Evolutionary conservation across 441 rosid genomes (phyloP).

Genomic region (Oxalis stricta): DNA sequence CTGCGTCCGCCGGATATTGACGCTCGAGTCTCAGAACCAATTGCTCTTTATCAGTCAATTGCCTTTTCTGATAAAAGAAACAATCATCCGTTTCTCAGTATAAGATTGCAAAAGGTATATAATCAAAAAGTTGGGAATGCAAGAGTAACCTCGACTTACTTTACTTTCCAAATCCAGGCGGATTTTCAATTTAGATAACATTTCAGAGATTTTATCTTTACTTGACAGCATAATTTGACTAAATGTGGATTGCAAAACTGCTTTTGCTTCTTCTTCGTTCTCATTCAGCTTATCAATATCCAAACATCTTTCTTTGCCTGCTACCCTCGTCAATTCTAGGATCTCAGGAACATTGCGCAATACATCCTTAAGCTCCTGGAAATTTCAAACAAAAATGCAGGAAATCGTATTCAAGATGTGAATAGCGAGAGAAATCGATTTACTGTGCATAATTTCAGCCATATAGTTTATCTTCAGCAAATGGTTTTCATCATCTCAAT

Average conservation of each 20-base stretch:
- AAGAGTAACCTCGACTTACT: slow-evolving; percentile 4
- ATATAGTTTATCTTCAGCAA: too few species aligned
- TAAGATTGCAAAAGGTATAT: too few species aligned
- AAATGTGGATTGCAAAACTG: slow-evolving; percentile 15
- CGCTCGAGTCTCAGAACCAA: slow-evolving; percentile 20
- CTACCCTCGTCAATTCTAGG: slow-evolving; percentile 14
- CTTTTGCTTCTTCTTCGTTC: slow-evolving; percentile 11
- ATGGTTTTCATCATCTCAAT: too few species aligned
- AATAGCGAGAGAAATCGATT: neutral
- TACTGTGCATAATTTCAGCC: neutral
- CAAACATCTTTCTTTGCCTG: slow-evolving; percentile 5
- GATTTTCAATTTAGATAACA: slow-evolving; percentile 12
- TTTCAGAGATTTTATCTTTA: slow-evolving; percentile 8
- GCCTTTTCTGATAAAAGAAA: slow-evolving; percentile 15
- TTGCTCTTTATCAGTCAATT: slow-evolving; percentile 22
- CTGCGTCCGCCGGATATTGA: slow-evolving; percentile 25
- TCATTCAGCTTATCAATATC: slow-evolving; percentile 4
- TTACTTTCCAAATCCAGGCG: slow-evolving; percentile 14
- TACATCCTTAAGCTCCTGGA: slow-evolving; percentile 24
- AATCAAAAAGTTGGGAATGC: neutral
- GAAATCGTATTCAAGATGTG: too few species aligned
- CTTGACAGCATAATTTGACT: slow-evolving; percentile 18
- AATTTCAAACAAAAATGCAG: neutral
- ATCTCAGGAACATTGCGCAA: slow-evolving; percentile 22
- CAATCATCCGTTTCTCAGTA: too few species aligned